Conservation (phyloP, 306 rosid species). For the Vigna mungo region DNA sequence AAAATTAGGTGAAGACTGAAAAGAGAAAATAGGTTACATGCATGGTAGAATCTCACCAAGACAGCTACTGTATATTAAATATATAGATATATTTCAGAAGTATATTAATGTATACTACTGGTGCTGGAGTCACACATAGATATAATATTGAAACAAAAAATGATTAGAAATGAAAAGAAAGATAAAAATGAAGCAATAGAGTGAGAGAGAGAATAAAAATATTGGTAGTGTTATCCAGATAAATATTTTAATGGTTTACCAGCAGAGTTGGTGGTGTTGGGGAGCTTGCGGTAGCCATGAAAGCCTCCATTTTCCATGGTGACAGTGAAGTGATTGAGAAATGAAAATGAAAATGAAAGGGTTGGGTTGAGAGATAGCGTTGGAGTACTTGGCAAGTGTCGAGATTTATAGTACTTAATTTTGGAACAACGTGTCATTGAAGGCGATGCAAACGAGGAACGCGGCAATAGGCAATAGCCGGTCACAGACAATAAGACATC, state of each 20-base stretch:
- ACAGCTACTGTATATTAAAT: background rate
- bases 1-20: background rate
- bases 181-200: background rate
- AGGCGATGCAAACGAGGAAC: slow-evolving; percentile 59
- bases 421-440: slow-evolving; percentile 38
- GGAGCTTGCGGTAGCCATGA: slow-evolving; percentile 76
- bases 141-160: background rate
- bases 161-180: background rate
- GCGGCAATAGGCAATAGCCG: slow-evolving; percentile 42
- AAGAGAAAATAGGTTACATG: slow-evolving; percentile 28
- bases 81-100: slow-evolving; percentile 13
- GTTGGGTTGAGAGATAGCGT: background rate
- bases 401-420: slow-evolving; percentile 50
- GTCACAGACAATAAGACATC: slow-evolving; percentile 31
- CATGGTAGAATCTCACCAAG: slow-evolving; percentile 25
- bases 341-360: background rate
- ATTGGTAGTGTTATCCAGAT: background rate
- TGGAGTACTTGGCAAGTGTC: slow-evolving; percentile 60
- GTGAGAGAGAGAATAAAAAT: background rate
- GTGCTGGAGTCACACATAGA: slow-evolving; percentile 28
- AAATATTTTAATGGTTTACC: background rate
- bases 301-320: slow-evolving; percentile 70
- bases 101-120: slow-evolving; percentile 28
- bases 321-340: background rate
- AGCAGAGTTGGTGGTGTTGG: slow-evolving; percentile 45